These are phyloP conservation scores for Verticillium dahliae DNA, from an alignment of 2,329 filamentous ascomycete genomes.

Conservation along the genomic window DNA sequence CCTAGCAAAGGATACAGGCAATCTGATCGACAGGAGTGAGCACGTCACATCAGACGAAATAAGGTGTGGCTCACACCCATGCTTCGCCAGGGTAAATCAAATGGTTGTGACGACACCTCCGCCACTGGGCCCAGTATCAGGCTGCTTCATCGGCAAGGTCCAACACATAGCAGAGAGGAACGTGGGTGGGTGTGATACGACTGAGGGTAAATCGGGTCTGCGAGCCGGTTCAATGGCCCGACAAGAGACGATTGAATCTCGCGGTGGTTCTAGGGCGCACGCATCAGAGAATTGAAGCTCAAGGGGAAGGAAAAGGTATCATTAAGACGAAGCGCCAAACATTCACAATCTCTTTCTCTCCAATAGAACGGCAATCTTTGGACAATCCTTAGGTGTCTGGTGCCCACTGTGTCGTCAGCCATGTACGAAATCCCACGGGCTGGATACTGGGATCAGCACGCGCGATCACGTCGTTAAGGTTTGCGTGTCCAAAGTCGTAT, in stretches of 20 bases:
- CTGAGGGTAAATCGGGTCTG: too few species aligned
- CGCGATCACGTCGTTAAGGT: slow-evolving; percentile 47
- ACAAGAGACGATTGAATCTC: neutral
- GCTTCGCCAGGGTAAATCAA: neutral
- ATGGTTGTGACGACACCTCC: neutral
- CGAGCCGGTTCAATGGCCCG: too few species aligned
- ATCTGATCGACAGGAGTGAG: neutral
- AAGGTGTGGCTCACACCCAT: neutral
- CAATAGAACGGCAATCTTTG: neutral
- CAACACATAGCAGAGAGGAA: neutral
- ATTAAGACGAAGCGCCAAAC: neutral
- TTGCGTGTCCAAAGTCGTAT: slow-evolving; percentile 56
- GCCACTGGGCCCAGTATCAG: neutral
- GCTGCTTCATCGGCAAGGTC: neutral
- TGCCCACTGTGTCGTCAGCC: slow-evolving; percentile 45
- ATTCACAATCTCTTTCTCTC: neutral
- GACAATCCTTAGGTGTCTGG: slow-evolving; percentile 4
- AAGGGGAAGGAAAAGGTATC: neutral
- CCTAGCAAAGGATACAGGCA: neutral
- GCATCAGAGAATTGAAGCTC: too few species aligned
- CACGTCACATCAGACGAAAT: neutral
- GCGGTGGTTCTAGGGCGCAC: neutral
- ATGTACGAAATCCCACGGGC: slow-evolving; percentile 45
- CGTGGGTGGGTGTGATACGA: neutral
- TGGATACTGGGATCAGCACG: slow-evolving; percentile 31